Base-by-base conservation (phyloP, 192 early-diverging fungal species). In the Podila epigama region DNA sequence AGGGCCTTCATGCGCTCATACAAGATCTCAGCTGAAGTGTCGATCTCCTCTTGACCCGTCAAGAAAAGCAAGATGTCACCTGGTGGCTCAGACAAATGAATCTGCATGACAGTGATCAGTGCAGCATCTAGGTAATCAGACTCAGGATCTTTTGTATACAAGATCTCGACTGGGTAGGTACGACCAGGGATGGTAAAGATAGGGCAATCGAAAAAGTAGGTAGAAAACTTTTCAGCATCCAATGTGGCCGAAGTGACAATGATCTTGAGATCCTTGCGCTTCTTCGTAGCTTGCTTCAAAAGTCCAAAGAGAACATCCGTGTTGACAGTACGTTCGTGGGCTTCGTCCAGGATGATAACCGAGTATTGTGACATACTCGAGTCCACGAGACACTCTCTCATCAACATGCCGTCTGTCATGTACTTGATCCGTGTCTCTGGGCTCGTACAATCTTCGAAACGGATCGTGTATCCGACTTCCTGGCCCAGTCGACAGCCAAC, bases 1-100 rank as follows among this genome's bases (percentile, higher is more conserved):
- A 94, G 80, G 11, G 89, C 88, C 39, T 87, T 88, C 86, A 90
- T 85, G 18, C 88, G 87, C 59, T 94, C 92, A 64, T 88, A 88
- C 22, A 93, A 44, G 54, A 91, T 86, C 63, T 90, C 89, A 36
- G 85, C 77, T 32, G 91, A 86, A 2, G 89, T 95, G 79, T 99
- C 97, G 40, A 99, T 98, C 75, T 99, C 97, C 84, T 99, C 97
- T 75, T 98, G 96, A 80, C 97, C 97, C 0, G 97, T 97, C 80
- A 99, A 87, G 64, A 99, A 99, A 9, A 99, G 81, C 16, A 99
- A 80, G 39, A 99, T 89, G 55, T 99, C 97, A 42, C 97, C 97
- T 1, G 93, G 85, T 3, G 94, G 91, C 83, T 99, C 95, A 18
- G 93, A 91, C 41, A 98, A 72, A 79, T 98, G 97, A 59, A 99